phyloP scores from a whole-genome alignment of 2,329 filamentous ascomycete species.

The Cyphellophora attinorum region DNA sequence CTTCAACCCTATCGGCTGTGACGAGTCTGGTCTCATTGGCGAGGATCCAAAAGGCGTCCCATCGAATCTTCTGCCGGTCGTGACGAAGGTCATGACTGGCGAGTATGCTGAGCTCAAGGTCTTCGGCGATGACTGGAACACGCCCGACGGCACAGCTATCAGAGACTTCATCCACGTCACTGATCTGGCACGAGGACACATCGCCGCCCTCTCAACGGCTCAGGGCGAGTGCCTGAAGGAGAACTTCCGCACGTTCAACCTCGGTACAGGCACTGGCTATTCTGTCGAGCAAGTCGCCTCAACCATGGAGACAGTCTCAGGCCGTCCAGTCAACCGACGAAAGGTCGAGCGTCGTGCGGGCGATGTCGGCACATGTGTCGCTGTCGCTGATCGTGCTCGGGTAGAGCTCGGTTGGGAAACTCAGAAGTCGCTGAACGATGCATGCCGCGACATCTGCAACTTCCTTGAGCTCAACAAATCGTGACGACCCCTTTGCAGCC shows the following conservation, averaged over 20 bases:
- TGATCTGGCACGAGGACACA: conserved; percentile 54
- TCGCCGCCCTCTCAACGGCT: conserved; percentile 41
- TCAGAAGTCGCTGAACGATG: conserved; percentile 27
- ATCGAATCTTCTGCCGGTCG: conserved; percentile 56
- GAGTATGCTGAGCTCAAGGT: conserved; percentile 45
- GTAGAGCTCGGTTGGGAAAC: conserved; percentile 45
- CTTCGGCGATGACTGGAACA: conserved; percentile 57
- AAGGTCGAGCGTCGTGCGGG: conserved; percentile 26
- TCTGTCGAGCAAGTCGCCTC: conserved; percentile 29
- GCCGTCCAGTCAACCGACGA: conserved; percentile 23
- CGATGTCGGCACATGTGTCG: conserved; percentile 31
- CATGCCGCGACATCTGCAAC: conserved; percentile 24
- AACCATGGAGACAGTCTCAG: conserved; percentile 29
- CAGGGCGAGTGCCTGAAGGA: conserved; percentile 24
- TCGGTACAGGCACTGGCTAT: conserved; percentile 29
- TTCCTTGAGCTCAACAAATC: conserved; percentile 6
- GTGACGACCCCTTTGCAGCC: not conserved
- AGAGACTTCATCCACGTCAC: conserved; percentile 61
- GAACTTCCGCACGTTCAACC: conserved; percentile 33
- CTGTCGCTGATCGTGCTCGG: conserved; percentile 28
- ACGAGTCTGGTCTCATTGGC: conserved; percentile 53
- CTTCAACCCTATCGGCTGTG: conserved; percentile 60
- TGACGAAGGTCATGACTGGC: conserved; percentile 52
- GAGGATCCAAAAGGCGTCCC: conserved; percentile 54
- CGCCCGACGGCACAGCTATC: conserved; percentile 55